Percentiles rank a stretch among this genome's conserved stretches.
Evolutionary conservation across 306 rosid species (phyloP).

Genomic region (Dryas octopetala): DNA sequence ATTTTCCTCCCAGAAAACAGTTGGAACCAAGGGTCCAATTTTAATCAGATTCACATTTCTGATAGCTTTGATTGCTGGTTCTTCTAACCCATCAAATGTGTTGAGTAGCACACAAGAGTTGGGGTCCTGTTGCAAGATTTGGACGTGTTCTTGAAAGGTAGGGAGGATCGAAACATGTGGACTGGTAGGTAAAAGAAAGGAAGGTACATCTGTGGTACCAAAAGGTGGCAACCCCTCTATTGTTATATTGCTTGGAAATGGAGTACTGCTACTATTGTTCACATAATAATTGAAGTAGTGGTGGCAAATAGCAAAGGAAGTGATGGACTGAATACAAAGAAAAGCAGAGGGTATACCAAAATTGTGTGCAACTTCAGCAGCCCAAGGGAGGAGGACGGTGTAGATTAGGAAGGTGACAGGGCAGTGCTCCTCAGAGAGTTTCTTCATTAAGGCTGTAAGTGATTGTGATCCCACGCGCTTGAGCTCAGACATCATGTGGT

Average conservation of each 20-base stretch:
- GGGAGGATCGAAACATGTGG: constrained; percentile 13
- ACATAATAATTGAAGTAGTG: constrained; percentile 6
- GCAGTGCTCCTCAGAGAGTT: constrained; percentile 9
- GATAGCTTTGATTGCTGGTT: constrained; percentile 20
- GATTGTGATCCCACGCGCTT: constrained; percentile 15
- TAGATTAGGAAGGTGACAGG: constrained; percentile 28
- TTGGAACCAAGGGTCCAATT: constrained; percentile 66
- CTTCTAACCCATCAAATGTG: constrained; percentile 32
- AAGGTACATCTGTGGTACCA: constrained; percentile 13
- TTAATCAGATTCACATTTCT: constrained; percentile 21
- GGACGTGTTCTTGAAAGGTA: constrained; percentile 14
- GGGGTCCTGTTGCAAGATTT: neutral
- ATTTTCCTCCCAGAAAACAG: constrained; percentile 35
- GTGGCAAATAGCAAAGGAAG: constrained; percentile 14
- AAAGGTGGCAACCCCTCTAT: constrained; percentile 12
- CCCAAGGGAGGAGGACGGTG: constrained; percentile 29
- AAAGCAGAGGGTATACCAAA: constrained; percentile 24
- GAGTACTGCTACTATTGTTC: neutral
- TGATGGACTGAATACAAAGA: constrained; percentile 16
- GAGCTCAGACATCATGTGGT: constrained; percentile 8
- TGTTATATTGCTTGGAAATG: neutral
- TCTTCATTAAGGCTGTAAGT: constrained; percentile 9
- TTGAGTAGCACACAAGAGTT: constrained; percentile 21
- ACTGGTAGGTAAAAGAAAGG: constrained; percentile 11
- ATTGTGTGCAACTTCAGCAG: constrained; percentile 19